Evolutionary conservation across 1,139 yeast genomes (phyloP).

Genomic region (Suhomyces taliae): DNA sequence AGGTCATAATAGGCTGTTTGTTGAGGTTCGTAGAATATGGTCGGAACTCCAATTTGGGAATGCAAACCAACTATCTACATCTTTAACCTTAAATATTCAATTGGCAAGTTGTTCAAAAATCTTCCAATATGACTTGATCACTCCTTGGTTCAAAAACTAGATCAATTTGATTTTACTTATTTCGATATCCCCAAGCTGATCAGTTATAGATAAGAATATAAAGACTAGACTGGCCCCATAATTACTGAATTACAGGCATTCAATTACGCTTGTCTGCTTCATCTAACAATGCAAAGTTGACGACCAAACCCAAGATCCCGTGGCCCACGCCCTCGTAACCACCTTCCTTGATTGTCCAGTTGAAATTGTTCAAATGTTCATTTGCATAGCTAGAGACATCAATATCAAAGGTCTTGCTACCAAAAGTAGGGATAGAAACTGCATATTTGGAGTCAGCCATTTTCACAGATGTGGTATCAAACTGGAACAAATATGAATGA

Average conservation of each 20-base stretch:
- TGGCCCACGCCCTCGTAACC: constrained; percentile 40
- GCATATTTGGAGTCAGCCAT: constrained; percentile 42
- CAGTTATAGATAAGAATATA: neutral
- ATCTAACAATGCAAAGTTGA: constrained; percentile 41
- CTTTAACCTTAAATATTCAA: too few species aligned
- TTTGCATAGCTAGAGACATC: constrained; percentile 43
- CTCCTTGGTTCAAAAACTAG: too few species aligned
- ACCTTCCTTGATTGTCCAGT: constrained; percentile 43
- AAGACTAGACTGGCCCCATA: neutral
- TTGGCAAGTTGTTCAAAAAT: too few species aligned
- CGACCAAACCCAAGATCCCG: constrained; percentile 38
- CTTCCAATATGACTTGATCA: too few species aligned
- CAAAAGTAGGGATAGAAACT: constrained; percentile 43
- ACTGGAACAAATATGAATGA: constrained; percentile 31
- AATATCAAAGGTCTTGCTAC: constrained; percentile 40
- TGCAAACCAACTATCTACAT: too few species aligned
- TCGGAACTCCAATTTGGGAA: too few species aligned
- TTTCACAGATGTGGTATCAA: constrained; percentile 44
- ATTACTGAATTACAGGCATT: neutral
- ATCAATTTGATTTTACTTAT: too few species aligned
- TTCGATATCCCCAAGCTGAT: too few species aligned
- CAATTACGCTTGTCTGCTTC: constrained; percentile 18
- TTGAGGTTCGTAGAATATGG: too few species aligned
- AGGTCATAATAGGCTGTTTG: too few species aligned
- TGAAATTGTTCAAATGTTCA: constrained; percentile 43